Evolutionary conservation across 805 yeast genomes (phyloP).

Genomic region (Suhomyces prunicola): DNA sequence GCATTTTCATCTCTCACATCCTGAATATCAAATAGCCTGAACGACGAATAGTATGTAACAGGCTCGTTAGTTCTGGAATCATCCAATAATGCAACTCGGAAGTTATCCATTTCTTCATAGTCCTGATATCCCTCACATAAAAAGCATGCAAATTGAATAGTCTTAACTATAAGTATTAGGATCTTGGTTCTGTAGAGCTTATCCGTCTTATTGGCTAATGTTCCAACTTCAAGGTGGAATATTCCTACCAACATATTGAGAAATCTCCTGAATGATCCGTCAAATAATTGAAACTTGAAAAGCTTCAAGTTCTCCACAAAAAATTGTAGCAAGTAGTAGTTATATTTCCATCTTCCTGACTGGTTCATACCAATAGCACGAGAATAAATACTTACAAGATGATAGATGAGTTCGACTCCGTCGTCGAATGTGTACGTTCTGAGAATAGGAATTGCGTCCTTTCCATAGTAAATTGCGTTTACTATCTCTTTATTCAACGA

Average conservation of each 20-base stretch:
- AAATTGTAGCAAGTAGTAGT: slow-evolving; percentile 22
- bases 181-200: slow-evolving; percentile 5
- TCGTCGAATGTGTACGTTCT: slow-evolving; percentile 20
- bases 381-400: slow-evolving; percentile 28
- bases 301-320: slow-evolving; percentile 11
- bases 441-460: slow-evolving; percentile 17
- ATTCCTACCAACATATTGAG: slow-evolving; percentile 21
- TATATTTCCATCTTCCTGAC: slow-evolving; percentile 28
- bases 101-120: slow-evolving; percentile 8
- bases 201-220: not conserved
- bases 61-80: slow-evolving; percentile 1
- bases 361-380: slow-evolving; percentile 17
- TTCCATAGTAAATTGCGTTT: slow-evolving; percentile 17
- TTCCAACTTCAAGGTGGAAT: slow-evolving; percentile 5
- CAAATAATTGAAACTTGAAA: slow-evolving; percentile 19
- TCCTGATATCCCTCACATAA: slow-evolving; percentile 38
- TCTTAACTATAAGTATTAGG: slow-evolving; percentile 6
- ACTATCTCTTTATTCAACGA: slow-evolving; percentile 26
- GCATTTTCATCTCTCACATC: slow-evolving; percentile 3
- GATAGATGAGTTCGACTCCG: slow-evolving; percentile 21
- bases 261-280: slow-evolving; percentile 20
- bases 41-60: slow-evolving; percentile 3
- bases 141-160: slow-evolving; percentile 17
- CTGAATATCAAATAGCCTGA: slow-evolving; percentile 9
- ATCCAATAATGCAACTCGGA: slow-evolving; percentile 7